A percentile compares a stretch with the other conserved stretches of the same genome.
Conservation (phyloP, 2,329 filamentous ascomycete species). For the Simplicillium aogashimaense region DNA sequence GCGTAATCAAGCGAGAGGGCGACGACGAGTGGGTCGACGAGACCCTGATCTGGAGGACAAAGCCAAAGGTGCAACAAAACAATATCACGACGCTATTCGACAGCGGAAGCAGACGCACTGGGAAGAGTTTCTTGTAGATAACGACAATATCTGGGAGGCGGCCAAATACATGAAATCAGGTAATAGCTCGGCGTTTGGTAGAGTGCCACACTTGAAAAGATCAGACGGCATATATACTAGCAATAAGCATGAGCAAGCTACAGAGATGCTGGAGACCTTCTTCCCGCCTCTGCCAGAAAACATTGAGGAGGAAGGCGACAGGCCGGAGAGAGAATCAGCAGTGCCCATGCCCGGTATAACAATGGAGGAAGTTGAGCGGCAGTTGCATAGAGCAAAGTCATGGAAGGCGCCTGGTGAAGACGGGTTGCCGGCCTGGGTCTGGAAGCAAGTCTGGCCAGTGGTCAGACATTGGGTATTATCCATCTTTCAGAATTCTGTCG, state of each 20-base stretch:
- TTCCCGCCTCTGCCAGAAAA: conserved; percentile 10
- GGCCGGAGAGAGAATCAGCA: neutral
- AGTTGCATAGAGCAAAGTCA: conserved; percentile 10
- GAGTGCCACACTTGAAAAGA: neutral
- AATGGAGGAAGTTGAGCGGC: conserved; percentile 11
- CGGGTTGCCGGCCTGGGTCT: conserved; percentile 9
- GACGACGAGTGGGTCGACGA: conserved; percentile 7
- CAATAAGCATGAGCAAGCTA: conserved; percentile 8
- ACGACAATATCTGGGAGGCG: conserved; percentile 14
- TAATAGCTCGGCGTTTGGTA: conserved; percentile 8
- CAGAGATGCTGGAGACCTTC: conserved; percentile 12
- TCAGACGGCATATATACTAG: conserved; percentile 8
- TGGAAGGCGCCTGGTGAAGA: conserved; percentile 14
- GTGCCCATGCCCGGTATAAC: conserved; percentile 10
- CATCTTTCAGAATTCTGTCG: conserved; percentile 9
- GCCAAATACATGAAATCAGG: conserved; percentile 12
- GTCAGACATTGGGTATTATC: conserved; percentile 8
- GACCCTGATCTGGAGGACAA: conserved; percentile 10
- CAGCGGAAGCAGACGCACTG: too few species aligned
- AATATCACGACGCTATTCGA: conserved; percentile 10
- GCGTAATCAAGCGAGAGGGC: conserved; percentile 15
- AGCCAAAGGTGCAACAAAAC: conserved; percentile 11
- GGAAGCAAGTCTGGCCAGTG: conserved; percentile 9
- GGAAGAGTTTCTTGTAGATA: conserved; percentile 11
- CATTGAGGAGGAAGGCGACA: conserved; percentile 10